phyloP scores from a whole-genome alignment of 768 basidiomycete genomes.

The Lentinula lateritia region DNA sequence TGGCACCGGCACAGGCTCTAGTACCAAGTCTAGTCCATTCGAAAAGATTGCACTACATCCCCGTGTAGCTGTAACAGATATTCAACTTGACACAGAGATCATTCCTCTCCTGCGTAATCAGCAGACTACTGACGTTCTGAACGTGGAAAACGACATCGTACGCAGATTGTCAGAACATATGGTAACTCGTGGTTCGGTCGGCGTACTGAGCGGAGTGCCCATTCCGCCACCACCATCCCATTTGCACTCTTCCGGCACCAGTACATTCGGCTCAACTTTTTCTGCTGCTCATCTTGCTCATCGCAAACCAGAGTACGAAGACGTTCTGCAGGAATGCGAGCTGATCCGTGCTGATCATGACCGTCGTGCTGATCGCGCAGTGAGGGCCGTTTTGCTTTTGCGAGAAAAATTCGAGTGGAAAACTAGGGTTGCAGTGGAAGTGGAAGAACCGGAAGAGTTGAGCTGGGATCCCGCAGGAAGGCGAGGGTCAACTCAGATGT shows the following conservation, averaged over 20 bases:
- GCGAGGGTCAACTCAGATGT: neutral
- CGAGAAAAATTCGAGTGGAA: constrained; percentile 81
- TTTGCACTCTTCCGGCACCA: constrained; percentile 25
- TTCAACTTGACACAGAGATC: constrained; percentile 67
- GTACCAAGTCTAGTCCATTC: constrained; percentile 38
- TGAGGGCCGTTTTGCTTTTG: constrained; percentile 74
- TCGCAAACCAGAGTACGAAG: constrained; percentile 49
- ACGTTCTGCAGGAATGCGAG: constrained; percentile 61
- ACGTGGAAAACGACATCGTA: constrained; percentile 67
- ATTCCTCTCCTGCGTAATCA: constrained; percentile 73
- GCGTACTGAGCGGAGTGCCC: constrained; percentile 34
- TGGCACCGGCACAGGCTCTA: constrained; percentile 10
- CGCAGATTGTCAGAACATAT: constrained; percentile 65
- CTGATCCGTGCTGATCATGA: constrained; percentile 71
- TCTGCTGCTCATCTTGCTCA: neutral
- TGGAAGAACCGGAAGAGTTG: constrained; percentile 74
- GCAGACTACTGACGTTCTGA: constrained; percentile 73
- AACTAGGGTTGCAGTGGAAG: constrained; percentile 71
- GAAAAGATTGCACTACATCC: constrained; percentile 72
- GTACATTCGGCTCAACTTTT: constrained; percentile 12
- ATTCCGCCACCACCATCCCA: constrained; percentile 11
- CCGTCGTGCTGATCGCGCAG: constrained; percentile 67
- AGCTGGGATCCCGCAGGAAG: constrained; percentile 53
- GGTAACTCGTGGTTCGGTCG: constrained; percentile 50
- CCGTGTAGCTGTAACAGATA: constrained; percentile 47